phyloP scores from a whole-genome alignment of 176 grass and related monocot genomes.

The Leersia perrieri region DNA sequence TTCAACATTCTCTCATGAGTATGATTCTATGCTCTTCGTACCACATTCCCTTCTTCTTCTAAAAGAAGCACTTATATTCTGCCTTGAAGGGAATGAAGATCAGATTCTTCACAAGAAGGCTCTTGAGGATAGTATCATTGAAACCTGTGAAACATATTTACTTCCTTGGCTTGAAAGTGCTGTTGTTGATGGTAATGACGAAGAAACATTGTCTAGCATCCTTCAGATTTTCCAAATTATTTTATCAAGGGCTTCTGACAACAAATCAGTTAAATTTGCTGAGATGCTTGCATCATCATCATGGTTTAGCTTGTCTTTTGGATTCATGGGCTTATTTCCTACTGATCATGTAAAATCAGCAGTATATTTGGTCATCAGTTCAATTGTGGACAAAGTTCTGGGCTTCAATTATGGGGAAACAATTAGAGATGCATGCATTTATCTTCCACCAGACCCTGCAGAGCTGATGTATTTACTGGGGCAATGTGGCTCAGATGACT shows the following conservation, averaged over 20 bases:
- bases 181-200: conserved; percentile 59
- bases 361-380: conserved; percentile 75
- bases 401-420: conserved; percentile 63
- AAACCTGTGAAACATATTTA: conserved; percentile 68
- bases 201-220: conserved; percentile 61
- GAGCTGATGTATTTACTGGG: conserved; percentile 83
- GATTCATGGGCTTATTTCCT: conserved; percentile 82
- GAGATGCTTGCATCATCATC: conserved; percentile 58
- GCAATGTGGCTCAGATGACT: conserved; percentile 63
- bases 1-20: conserved; percentile 43
- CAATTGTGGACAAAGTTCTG: conserved; percentile 64
- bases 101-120: conserved; percentile 39
- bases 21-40: conserved; percentile 37
- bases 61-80: conserved; percentile 70
- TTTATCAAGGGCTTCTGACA: conserved; percentile 59
- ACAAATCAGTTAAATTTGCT: conserved; percentile 53
- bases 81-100: conserved; percentile 45
- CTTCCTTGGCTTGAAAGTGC: conserved; percentile 67
- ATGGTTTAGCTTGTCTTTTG: conserved; percentile 92
- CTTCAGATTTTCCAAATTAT: conserved; percentile 84
- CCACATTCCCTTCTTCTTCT: conserved; percentile 72
- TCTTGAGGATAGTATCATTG: conserved; percentile 64
- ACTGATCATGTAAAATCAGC: conserved; percentile 67
- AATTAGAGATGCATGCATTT: conserved; percentile 74
- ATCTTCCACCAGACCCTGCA: conserved; percentile 76